phyloP scores from a whole-genome alignment of 2,329 filamentous ascomycete genomes.

The Fusarium avenaceum region DNA sequence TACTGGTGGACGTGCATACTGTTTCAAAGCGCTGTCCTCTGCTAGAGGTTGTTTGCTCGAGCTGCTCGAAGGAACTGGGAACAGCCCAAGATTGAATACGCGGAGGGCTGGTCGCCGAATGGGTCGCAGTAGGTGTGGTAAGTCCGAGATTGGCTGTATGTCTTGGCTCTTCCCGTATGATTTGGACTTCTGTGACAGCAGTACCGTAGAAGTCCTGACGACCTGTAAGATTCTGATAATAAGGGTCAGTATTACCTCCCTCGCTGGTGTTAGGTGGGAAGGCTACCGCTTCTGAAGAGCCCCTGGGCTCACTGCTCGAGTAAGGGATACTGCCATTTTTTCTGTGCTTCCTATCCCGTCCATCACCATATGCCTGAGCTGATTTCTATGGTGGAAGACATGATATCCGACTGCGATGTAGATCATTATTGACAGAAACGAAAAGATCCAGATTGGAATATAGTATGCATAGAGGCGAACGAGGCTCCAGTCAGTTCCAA shows the following conservation, averaged over 20 bases:
- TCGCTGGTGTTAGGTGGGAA: background rate
- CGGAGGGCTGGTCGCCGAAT: conserved; percentile 32
- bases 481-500: conserved; percentile 65
- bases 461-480: conserved; percentile 72
- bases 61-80: conserved; percentile 32
- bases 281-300: conserved; percentile 55
- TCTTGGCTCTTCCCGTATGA: conserved; percentile 53
- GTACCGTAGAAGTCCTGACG: conserved; percentile 59
- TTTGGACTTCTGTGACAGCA: conserved; percentile 64
- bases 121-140: conserved; percentile 29
- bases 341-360: conserved; percentile 45
- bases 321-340: conserved; percentile 35
- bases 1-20: conserved; percentile 48
- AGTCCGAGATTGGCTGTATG: conserved; percentile 13
- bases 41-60: conserved; percentile 24
- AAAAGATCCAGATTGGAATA: conserved; percentile 72
- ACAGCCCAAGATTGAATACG: conserved; percentile 47
- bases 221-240: conserved; percentile 46
- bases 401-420: conserved; percentile 70
- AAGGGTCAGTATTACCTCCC: conserved; percentile 31
- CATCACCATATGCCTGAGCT: conserved; percentile 61
- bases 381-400: conserved; percentile 70
- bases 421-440: conserved; percentile 66
- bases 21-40: conserved; percentile 49
- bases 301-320: conserved; percentile 48